These are phyloP conservation scores for Kodamaea plutei DNA, from an alignment of 1,139 yeast genomes.

Conservation along the genomic window DNA sequence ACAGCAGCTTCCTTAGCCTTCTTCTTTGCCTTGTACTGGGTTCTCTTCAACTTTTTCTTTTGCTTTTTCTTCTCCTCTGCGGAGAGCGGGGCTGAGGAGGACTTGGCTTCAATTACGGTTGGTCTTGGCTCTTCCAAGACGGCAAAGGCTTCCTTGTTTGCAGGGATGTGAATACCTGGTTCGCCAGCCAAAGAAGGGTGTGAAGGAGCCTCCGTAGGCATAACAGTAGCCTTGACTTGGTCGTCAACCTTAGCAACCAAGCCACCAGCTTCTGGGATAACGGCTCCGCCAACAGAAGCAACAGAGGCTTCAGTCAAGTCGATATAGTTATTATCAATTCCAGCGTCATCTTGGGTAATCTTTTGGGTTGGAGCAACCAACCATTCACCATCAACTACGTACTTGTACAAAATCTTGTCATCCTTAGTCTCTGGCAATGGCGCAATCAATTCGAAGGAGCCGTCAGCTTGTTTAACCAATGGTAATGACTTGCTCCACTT, in stretches of 20 bases:
- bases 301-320: constrained; percentile 33
- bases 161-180: constrained; percentile 50
- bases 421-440: constrained; percentile 39
- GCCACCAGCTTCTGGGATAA: constrained; percentile 46
- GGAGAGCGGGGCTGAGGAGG: too few species aligned
- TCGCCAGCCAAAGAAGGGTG: constrained; percentile 51
- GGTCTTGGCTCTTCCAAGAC: constrained; percentile 35
- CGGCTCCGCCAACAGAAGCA: constrained; percentile 8
- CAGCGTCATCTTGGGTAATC: constrained; percentile 44
- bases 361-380: constrained; percentile 42
- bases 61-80: constrained; percentile 44
- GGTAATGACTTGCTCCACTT: constrained; percentile 62
- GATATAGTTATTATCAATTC: constrained; percentile 60
- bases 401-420: constrained; percentile 56
- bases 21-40: constrained; percentile 44
- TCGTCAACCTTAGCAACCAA: constrained; percentile 26
- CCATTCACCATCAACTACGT: constrained; percentile 77
- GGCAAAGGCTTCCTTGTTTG: constrained; percentile 34
- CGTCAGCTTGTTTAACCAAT: constrained; percentile 56
- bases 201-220: constrained; percentile 49
- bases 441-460: constrained; percentile 55
- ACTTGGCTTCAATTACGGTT: constrained; percentile 37
- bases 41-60: constrained; percentile 47
- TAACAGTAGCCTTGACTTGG: constrained; percentile 46
- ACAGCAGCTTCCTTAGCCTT: constrained; percentile 21